Evolutionary conservation across 139 green algal genomes (phyloP).

Genomic region (Edaphochlamys debaryana): DNA sequence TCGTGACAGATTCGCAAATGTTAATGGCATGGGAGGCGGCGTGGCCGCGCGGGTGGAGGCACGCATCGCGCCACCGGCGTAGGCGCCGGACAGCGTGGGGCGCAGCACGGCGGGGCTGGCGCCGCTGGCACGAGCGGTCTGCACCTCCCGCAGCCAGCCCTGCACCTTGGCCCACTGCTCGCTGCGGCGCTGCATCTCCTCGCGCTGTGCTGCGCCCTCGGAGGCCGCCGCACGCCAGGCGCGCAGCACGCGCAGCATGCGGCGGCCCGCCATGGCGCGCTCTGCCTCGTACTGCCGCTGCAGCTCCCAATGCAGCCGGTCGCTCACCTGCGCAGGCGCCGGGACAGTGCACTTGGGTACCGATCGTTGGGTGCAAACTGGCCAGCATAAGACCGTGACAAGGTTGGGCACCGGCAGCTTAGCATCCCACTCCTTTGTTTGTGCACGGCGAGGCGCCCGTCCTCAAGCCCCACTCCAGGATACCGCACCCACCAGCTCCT

Average conservation of each 20-base stretch:
- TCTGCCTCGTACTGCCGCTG: constrained; percentile 21
- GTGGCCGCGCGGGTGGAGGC: no score
- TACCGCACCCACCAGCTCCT: constrained; percentile 24
- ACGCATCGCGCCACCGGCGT: no score
- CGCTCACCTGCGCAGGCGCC: constrained; percentile 4
- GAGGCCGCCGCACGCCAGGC: not conserved
- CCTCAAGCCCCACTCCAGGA: no score
- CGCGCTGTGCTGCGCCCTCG: constrained; percentile 24
- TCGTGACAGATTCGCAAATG: no score
- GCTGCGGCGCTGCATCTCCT: constrained; percentile 12
- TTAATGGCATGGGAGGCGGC: no score
- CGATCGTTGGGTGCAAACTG: no score
- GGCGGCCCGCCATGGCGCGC: not conserved
- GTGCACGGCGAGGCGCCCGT: no score
- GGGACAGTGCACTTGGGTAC: no score
- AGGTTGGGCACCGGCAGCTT: no score
- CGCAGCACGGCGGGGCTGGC: not conserved
- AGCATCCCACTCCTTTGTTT: no score
- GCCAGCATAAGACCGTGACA: no score
- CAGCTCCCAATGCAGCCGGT: constrained; percentile 35
- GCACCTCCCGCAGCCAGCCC: constrained; percentile 34
- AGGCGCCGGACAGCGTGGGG: no score
- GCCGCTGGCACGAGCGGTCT: not conserved
- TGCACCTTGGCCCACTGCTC: constrained; percentile 36
- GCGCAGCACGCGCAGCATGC: not conserved